Base-by-base conservation (phyloP, 2,329 filamentous ascomycete species). In the Arthroderma sp. region DNA sequence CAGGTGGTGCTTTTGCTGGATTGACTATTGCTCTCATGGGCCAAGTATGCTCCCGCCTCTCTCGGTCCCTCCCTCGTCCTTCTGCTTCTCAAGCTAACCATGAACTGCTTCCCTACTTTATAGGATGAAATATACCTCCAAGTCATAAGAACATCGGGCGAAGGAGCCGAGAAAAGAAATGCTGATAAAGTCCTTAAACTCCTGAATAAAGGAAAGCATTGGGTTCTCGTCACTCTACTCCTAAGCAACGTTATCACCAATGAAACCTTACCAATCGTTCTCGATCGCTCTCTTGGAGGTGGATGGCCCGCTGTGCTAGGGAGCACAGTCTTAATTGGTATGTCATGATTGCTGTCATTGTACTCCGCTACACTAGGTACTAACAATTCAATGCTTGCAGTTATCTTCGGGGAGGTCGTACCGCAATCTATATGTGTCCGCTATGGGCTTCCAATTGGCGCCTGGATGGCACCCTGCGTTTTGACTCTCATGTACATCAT, bases 191-290 rank as follows among this genome's bases (percentile, higher is more conserved):
- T 98, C 7, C 73, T 91, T 54, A 73, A 78, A 37, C 70, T 98
- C 29, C 68, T 98, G 45, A 79, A 85, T 52, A 83, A 77, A 55
- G 91, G 91, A 56, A 98, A 98, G 63, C 91, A 98, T 65, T 98
- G 91, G 91, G 89, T 98, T 15, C 71, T 98, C 46, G 91, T 98
- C 44, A 96, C 91, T 2, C 69, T 98, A 28, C 75, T 98, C 5
- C 71, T 98, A 45, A 87, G 87, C 62, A 98, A 98, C 62, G 91
- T 98, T 59, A 93, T 98, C 56, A 94, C 93, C 52, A 96, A 98
- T 63, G 91, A 96, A 67, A 93, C 89, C 2, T 72, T 95, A 9
- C 91, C 91, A 29, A 94, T 98, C 50, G 85, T 98, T 7, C 75
- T 98, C 42, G 91, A 98, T 65, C 75, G 91, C 46, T 94, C 87